Evolutionary conservation across 352 stramenopile genomes (phyloP), one percentile per base, ranked within the genome.

Genomic region (Phytopythium delawarense): DNA sequence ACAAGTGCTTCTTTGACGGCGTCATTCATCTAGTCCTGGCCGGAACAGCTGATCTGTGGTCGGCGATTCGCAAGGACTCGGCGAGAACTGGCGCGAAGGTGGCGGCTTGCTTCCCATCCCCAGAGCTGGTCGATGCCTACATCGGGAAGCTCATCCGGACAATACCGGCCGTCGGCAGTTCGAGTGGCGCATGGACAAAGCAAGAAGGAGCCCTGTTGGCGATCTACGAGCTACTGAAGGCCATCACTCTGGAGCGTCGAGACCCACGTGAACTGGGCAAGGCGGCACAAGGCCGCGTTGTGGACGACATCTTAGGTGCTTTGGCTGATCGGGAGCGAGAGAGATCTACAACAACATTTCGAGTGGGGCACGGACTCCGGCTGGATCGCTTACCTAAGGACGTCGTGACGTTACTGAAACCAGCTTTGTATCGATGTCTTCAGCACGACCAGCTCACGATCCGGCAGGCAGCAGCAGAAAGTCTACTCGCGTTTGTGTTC

Each of bases 371-470:
- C 15, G 23, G 28, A 15, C 28, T 56, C 1, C 50, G n/a, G 8
- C 45, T 65, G n/a, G 50, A 37, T 49, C 60, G 65, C 25, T 57
- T 86, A 12, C 72, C 74, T 4, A 46, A 51, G 18, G 64, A 61
- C 39, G 42, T 87, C 4, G 55, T 69, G 39, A 62, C 75, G 51
- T 78, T 63, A 13, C 53, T 89, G 16, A 88, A 87, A 51, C 66
- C 82, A 30, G 65, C 65, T 23, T 62, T 91, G 12, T 92, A 91
- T 56, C 61, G 70, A 21, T 71, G 71, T 25, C 65, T 92, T 53
- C 75, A 78, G 13, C 76, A 89, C 56, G 66, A 78, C 2, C 84
- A 92, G 53, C 40, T 86, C 7, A 79, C 69, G 28, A 68, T 92
- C 23, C 76, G 84, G n/a, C 72, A 87, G 32, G 54, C 70, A 7